Conservation (phyloP, 2,329 filamentous ascomycete species). For the Claviceps lovelessii region DNA sequence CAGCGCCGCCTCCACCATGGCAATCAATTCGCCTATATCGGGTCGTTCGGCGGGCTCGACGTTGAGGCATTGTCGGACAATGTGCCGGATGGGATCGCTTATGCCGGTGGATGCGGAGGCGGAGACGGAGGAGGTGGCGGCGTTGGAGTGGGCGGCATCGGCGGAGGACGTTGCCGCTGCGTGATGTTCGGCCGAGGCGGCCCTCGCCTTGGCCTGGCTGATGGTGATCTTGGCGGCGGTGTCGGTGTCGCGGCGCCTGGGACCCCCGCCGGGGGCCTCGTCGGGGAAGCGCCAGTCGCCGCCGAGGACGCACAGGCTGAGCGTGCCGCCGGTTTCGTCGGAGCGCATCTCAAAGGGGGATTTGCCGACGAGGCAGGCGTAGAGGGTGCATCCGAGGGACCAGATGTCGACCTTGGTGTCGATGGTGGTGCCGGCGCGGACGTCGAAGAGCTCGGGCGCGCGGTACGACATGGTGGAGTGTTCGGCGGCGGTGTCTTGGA, state of each 20-base stretch:
- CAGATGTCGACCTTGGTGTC: slow-evolving; percentile 98
- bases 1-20: slow-evolving; percentile 61
- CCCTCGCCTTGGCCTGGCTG: slow-evolving; percentile 17
- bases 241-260: slow-evolving; percentile 24
- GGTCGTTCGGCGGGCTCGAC: slow-evolving; percentile 82
- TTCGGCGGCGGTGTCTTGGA: slow-evolving; percentile 89
- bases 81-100: slow-evolving; percentile 68
- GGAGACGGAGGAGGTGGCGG: slow-evolving; percentile 16
- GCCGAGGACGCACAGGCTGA: slow-evolving; percentile 82
- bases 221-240: slow-evolving; percentile 18
- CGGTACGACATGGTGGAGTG: slow-evolving; percentile 98
- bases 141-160: slow-evolving; percentile 4
- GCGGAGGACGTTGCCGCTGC: slow-evolving; percentile 8
- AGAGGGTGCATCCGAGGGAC: slow-evolving; percentile 94
- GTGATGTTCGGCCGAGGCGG: slow-evolving; percentile 13
- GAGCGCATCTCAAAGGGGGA: slow-evolving; percentile 91
- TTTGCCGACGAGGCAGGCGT: slow-evolving; percentile 91
- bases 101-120: slow-evolving; percentile 30
- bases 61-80: slow-evolving; percentile 72
- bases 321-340: slow-evolving; percentile 86
- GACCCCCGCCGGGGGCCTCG: slow-evolving; percentile 48
- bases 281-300: slow-evolving; percentile 97
- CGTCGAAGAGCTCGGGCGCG: slow-evolving; percentile 93
- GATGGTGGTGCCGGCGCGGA: slow-evolving; percentile 80
- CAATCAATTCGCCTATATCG: slow-evolving; percentile 71